Conservation (phyloP, 1,284 basidiomycete species). For the Earliella scabrosa region DNA sequence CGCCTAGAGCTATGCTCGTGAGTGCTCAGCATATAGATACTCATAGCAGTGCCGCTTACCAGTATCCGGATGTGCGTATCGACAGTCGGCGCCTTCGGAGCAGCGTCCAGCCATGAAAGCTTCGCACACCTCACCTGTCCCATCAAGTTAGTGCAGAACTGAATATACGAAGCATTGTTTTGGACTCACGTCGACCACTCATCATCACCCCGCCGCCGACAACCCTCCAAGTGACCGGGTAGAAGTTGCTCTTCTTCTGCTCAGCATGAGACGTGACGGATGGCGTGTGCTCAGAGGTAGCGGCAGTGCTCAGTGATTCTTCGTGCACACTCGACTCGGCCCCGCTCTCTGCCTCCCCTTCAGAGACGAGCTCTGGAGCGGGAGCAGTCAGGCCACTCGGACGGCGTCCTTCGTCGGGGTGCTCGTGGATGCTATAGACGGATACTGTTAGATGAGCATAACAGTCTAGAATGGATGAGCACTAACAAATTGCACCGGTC, state of each 20-base stretch:
- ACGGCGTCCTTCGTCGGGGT: constrained; percentile 4
- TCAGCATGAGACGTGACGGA: background rate
- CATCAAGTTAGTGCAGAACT: background rate
- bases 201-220: constrained; percentile 55
- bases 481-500: constrained; percentile 72
- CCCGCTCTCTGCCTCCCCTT: constrained; percentile 20
- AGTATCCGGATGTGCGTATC: constrained; percentile 40
- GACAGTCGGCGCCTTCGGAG: constrained; percentile 43
- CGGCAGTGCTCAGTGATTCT: constrained; percentile 14
- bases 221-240: constrained; percentile 51
- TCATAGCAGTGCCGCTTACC: constrained; percentile 10
- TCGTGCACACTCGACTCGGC: constrained; percentile 19
- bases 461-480: no score
- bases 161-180: no score
- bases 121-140: constrained; percentile 45
- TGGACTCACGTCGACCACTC: constrained; percentile 46
- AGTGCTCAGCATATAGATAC: background rate
- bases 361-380: constrained; percentile 5
- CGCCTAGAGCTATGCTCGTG: constrained; percentile 1
- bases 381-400: constrained; percentile 4
- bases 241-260: constrained; percentile 46
- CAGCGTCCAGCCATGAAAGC: constrained; percentile 41
- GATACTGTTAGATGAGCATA: background rate
- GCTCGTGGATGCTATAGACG: constrained; percentile 14
- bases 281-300: constrained; percentile 12